Percentiles rank a stretch among this genome's conserved stretches.
Conservation (phyloP, 306 rosid species). For the Begonia loranthoides region DNA sequence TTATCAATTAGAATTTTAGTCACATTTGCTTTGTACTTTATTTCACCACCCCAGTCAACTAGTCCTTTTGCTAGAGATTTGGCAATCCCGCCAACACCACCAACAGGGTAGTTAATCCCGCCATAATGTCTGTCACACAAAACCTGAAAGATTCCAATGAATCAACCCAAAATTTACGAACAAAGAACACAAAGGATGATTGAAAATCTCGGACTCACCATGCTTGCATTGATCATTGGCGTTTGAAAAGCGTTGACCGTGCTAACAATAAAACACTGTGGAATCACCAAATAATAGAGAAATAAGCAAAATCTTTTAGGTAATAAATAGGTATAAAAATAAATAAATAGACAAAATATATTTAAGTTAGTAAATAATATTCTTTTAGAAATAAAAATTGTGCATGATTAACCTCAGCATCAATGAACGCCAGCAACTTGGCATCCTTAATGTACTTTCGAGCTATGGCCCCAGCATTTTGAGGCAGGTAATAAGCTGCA, state of each 20-base stretch:
- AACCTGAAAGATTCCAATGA: constrained; percentile 33
- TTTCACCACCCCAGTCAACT: constrained; percentile 61
- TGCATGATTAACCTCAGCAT: too few species aligned
- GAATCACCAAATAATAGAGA: neutral
- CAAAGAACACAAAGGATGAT: constrained; percentile 2
- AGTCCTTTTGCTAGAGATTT: constrained; percentile 85
- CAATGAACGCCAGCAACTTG: too few species aligned
- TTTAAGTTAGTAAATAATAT: too few species aligned
- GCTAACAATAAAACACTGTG: constrained; percentile 93
- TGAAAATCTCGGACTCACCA: constrained; percentile 34
- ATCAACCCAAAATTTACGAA: constrained; percentile 9
- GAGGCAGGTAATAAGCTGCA: constrained; percentile 80
- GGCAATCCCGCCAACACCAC: constrained; percentile 93
- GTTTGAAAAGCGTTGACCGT: constrained; percentile 90
- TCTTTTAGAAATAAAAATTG: too few species aligned
- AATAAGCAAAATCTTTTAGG: too few species aligned
- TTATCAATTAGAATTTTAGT: constrained; percentile 47
- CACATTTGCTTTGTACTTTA: constrained; percentile 84
- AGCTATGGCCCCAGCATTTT: constrained; percentile 82
- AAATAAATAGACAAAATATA: too few species aligned
- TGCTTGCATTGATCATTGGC: constrained; percentile 97
- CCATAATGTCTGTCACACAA: constrained; percentile 92
- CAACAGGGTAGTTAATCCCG: constrained; percentile 86
- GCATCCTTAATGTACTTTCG: constrained; percentile 53
- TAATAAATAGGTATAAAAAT: too few species aligned